Conservation (phyloP, 768 basidiomycete genomes). For the Guyanaporus albipodus region DNA sequence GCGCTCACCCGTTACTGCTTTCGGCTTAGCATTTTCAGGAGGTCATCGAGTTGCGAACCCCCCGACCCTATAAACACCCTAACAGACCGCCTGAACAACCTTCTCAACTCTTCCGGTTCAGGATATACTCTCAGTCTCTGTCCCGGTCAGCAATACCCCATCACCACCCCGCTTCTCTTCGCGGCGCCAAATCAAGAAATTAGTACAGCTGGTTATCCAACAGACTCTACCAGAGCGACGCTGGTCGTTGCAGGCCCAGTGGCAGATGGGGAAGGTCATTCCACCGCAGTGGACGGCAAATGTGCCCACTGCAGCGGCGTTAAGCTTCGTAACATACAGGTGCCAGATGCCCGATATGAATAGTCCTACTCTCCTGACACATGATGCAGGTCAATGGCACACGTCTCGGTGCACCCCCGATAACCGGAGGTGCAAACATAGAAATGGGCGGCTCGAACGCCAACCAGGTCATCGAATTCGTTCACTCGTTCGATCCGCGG, state of each 20-base stretch:
- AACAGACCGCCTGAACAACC: conserved; percentile 60
- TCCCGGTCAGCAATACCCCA: conserved; percentile 54
- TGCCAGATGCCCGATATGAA: conserved; percentile 16
- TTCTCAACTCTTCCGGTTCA: conserved; percentile 60
- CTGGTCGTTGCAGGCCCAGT: conserved; percentile 67
- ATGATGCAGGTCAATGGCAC: conserved; percentile 65
- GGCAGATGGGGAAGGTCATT: conserved; percentile 58
- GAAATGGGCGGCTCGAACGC: conserved; percentile 79
- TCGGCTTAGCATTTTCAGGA: conserved; percentile 2
- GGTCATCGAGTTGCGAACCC: conserved; percentile 25
- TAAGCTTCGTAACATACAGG: conserved; percentile 70
- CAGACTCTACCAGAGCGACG: conserved; percentile 59
- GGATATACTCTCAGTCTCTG: conserved; percentile 69
- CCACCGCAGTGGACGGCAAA: conserved; percentile 67
- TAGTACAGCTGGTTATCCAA: conserved; percentile 74
- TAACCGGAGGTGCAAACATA: conserved; percentile 68
- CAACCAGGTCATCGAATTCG: conserved; percentile 72
- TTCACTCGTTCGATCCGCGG: conserved; percentile 71
- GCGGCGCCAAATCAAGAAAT: conserved; percentile 73
- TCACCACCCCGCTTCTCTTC: conserved; percentile 65
- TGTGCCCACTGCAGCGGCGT: conserved; percentile 57
- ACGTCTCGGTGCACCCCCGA: conserved; percentile 49
- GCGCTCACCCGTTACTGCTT: conserved; percentile 1
- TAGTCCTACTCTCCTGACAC: not conserved
- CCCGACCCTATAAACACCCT: conserved; percentile 58